These are phyloP conservation scores for Aspergillus unguis DNA, from an alignment of 2,329 filamentous ascomycete genomes.

Conservation along the genomic window DNA sequence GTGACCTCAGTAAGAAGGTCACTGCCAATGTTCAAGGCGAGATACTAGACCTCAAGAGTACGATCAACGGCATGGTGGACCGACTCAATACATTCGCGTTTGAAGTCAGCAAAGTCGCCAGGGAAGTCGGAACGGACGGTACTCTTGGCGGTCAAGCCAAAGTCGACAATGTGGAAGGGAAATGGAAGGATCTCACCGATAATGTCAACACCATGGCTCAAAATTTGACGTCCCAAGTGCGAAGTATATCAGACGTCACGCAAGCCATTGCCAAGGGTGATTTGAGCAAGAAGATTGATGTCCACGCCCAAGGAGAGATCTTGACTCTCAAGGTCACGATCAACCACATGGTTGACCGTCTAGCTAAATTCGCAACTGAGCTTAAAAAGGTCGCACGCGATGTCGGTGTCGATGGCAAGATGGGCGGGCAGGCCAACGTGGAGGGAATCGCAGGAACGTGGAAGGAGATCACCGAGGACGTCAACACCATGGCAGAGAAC, in stretches of 20 bases:
- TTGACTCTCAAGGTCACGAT: conserved; percentile 92
- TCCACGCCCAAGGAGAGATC: conserved; percentile 93
- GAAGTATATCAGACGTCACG: conserved; percentile 89
- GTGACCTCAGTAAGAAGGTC: conserved; percentile 94
- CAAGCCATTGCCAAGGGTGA: conserved; percentile 94
- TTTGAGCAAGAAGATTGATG: conserved; percentile 93
- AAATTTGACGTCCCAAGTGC: conserved; percentile 66
- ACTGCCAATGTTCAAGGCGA: conserved; percentile 90
- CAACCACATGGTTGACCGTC: conserved; percentile 95
- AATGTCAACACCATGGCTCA: conserved; percentile 67
- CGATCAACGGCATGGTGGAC: conserved; percentile 69
- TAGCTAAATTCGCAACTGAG: conserved; percentile 94
- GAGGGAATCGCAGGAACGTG: conserved; percentile 88
- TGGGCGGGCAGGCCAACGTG: conserved; percentile 95
- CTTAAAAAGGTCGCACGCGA: conserved; percentile 94
- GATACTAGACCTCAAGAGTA: conserved; percentile 92
- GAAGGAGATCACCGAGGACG: conserved; percentile 97
- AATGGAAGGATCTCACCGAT: conserved; percentile 65
- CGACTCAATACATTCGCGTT: conserved; percentile 62
- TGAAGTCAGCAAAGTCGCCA: conserved; percentile 63
- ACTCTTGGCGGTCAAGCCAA: conserved; percentile 62
- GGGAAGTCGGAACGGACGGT: conserved; percentile 63
- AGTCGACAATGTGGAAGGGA: conserved; percentile 63
- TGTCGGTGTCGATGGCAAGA: conserved; percentile 95
- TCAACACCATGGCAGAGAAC: conserved; percentile 87